Evolutionary conservation across 2,329 filamentous ascomycete genomes (phyloP).

Genomic region (Leptographium galeiforme): DNA sequence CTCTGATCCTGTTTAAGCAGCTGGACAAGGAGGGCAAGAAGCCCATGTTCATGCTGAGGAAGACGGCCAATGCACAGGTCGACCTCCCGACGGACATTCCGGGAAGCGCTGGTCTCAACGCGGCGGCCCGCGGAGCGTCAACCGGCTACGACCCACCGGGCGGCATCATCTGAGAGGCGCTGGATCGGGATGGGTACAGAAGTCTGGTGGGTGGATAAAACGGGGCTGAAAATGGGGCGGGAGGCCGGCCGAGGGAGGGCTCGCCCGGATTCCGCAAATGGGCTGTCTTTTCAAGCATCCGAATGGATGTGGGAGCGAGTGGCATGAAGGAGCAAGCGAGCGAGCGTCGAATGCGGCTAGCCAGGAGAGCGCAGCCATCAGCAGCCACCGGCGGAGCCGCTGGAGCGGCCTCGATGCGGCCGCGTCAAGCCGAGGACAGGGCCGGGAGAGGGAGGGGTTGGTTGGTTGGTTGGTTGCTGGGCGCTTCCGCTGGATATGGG

Average conservation of each 20-base stretch:
- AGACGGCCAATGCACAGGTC: constrained; percentile 41
- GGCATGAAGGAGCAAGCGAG: not conserved
- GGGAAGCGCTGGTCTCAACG: constrained; percentile 38
- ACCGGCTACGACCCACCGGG: constrained; percentile 44
- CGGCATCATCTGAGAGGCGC: constrained; percentile 36
- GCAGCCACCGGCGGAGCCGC: not conserved
- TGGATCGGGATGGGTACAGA: not conserved
- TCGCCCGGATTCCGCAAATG: no score
- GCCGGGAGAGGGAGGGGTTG: not conserved
- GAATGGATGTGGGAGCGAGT: not conserved
- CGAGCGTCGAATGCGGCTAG: not conserved
- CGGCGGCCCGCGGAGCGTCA: constrained; percentile 28
- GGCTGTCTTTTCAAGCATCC: not conserved
- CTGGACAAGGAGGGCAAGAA: constrained; percentile 94
- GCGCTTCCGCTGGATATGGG: not conserved
- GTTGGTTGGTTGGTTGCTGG: not conserved
- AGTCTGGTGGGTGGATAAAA: not conserved
- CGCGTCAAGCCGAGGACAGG: not conserved
- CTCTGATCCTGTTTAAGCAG: constrained; percentile 92
- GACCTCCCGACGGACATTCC: constrained; percentile 31
- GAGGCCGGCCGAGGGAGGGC: not conserved
- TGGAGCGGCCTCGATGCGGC: no score
- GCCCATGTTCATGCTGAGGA: constrained; percentile 96
- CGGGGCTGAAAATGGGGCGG: not conserved
- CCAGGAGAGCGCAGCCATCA: not conserved